Evolutionary conservation across 495 filamentous ascomycete genomes (phyloP).

Genomic region (Aspergillus olivimuriae): DNA sequence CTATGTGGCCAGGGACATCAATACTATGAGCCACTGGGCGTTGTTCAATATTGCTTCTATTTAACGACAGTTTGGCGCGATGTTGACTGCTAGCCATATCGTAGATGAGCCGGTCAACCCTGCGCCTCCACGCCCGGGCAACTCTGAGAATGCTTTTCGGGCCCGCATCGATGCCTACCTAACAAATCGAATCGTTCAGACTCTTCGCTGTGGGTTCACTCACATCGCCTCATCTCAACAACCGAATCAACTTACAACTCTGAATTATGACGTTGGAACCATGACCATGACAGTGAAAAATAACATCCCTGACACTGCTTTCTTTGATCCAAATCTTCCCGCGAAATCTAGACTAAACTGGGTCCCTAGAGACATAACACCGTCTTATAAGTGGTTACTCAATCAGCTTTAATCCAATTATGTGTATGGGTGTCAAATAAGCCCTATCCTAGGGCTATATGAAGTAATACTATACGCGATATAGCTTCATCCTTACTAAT

Average conservation of each 20-base stretch:
- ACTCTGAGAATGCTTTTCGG: constrained; percentile 6
- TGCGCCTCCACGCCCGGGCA: constrained; percentile 10
- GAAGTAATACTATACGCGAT: no score
- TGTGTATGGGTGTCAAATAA: no score
- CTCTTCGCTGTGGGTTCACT: constrained; percentile 10
- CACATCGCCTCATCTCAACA: not conserved
- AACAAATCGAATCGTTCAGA: not conserved
- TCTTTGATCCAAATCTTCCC: constrained; percentile 3
- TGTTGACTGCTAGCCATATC: constrained; percentile 3
- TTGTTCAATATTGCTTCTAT: constrained; percentile 9
- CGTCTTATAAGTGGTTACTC: constrained; percentile 13
- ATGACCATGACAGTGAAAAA: constrained; percentile 3
- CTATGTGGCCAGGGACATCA: constrained; percentile 10
- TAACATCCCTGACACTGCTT: constrained; percentile 9
- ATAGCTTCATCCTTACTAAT: no score
- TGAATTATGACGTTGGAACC: constrained; percentile 5
- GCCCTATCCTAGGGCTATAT: no score
- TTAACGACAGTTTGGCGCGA: constrained; percentile 1
- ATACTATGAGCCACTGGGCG: constrained; percentile 6
- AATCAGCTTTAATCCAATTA: no score
- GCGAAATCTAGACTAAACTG: constrained; percentile 7
- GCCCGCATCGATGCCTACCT: constrained; percentile 8
- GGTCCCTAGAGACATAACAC: constrained; percentile 9
- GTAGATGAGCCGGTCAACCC: constrained; percentile 6
- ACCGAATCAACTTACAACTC: constrained; percentile 1